Evolutionary conservation across 805 yeast genomes (phyloP).

Genomic region (Ogataea ganodermae): DNA sequence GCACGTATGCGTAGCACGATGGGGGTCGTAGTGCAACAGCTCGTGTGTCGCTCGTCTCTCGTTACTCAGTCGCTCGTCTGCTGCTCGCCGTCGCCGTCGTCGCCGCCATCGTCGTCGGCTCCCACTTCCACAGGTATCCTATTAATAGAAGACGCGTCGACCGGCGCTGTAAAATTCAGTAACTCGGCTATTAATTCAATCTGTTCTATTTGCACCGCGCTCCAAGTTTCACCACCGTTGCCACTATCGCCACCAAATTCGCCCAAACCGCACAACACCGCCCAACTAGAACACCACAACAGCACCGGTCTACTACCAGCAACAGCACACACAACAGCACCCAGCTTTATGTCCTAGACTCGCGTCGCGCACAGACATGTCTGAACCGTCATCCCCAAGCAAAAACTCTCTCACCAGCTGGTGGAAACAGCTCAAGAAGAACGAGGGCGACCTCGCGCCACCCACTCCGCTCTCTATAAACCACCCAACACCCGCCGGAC

Average conservation of each 20-base stretch:
- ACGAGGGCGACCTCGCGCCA: conserved; percentile 18
- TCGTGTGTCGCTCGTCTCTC: too few relatives aligned
- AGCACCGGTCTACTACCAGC: not conserved
- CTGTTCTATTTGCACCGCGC: not conserved
- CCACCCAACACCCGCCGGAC: conserved; percentile 1
- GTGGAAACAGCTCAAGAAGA: conserved; percentile 35
- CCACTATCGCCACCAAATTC: too few relatives aligned
- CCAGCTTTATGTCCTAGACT: not conserved
- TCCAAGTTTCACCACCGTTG: too few relatives aligned
- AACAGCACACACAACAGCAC: not conserved
- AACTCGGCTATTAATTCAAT: too few relatives aligned
- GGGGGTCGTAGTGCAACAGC: too few relatives aligned
- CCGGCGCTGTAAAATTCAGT: conserved; percentile 10
- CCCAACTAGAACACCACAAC: too few relatives aligned
- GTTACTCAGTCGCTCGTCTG: too few relatives aligned
- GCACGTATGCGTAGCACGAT: too few relatives aligned
- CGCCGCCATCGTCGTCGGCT: too few relatives aligned
- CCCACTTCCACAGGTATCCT: too few relatives aligned
- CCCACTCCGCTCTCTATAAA: conserved; percentile 15
- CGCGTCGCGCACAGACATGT: conserved; percentile 11
- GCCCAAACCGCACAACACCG: too few relatives aligned
- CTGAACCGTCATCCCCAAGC: conserved; percentile 32
- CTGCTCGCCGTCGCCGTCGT: too few relatives aligned
- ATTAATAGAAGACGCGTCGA: conserved; percentile 13
- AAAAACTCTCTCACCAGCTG: conserved; percentile 31